Evolutionary conservation across 1,284 basidiomycete species (phyloP).

Genomic region (Hortiboletus rubellus): DNA sequence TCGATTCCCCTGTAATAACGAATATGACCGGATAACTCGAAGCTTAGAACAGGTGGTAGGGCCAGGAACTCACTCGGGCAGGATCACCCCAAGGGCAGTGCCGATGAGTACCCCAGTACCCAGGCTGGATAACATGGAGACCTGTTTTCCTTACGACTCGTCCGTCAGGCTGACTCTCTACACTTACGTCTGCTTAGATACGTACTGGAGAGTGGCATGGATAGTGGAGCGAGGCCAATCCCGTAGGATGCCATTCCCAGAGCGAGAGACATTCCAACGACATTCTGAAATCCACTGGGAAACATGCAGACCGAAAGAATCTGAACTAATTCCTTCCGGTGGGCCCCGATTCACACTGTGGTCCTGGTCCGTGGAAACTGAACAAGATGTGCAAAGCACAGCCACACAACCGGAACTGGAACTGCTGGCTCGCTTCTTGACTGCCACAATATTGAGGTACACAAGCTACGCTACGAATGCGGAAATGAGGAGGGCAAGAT

Average conservation of each 20-base stretch:
- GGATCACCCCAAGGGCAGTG: constrained; percentile 86
- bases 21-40: not conserved
- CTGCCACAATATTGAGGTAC: no score
- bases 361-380: no score
- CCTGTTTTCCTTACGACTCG: constrained; percentile 45
- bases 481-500: not conserved
- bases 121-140: constrained; percentile 65
- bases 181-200: constrained; percentile 16
- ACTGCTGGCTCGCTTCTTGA: no score
- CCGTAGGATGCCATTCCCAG: constrained; percentile 74
- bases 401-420: no score
- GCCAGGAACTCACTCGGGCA: constrained; percentile 74
- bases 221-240: constrained; percentile 74
- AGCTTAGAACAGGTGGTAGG: not conserved
- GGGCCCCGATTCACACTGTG: no score
- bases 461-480: not conserved
- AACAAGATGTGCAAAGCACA: no score
- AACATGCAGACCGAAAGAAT: constrained; percentile 18
- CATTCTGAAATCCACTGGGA: constrained; percentile 32
- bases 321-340: not conserved
- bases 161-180: constrained; percentile 11
- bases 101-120: constrained; percentile 88
- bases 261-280: constrained; percentile 64
- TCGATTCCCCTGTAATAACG: constrained; percentile 57
- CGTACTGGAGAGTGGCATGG: constrained; percentile 74